phyloP scores from a whole-genome alignment of 805 yeast genomes.

The Schizosaccharomyces octosporus region DNA sequence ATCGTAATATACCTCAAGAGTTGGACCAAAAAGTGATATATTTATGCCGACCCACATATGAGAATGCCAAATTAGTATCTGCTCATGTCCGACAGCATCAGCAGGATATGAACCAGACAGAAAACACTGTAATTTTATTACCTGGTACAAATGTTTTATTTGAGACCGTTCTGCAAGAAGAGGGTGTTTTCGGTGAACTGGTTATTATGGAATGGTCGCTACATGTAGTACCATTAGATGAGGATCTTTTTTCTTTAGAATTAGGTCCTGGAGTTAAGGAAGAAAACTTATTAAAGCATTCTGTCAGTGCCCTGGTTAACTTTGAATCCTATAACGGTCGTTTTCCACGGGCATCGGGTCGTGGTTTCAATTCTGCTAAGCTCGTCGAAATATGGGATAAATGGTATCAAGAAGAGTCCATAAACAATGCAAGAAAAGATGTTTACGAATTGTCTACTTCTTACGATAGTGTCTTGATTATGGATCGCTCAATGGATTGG shows the following conservation, averaged over 20 bases:
- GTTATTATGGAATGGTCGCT: slow-evolving; percentile 20
- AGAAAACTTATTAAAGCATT: slow-evolving; percentile 17
- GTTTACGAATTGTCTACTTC: background rate
- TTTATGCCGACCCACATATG: slow-evolving; percentile 9
- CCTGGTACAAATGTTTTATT: slow-evolving; percentile 12
- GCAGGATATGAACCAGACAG: slow-evolving; percentile 1
- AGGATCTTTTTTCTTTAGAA: slow-evolving; percentile 22
- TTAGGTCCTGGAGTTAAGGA: slow-evolving; percentile 14
- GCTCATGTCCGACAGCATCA: background rate
- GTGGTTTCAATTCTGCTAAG: background rate
- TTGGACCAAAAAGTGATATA: slow-evolving; percentile 9
- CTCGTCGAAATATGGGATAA: background rate
- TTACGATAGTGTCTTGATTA: slow-evolving; percentile 36
- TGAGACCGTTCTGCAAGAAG: slow-evolving; percentile 13
- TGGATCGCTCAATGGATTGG: slow-evolving; percentile 59
- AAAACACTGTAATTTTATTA: slow-evolving; percentile 10
- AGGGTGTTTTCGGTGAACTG: slow-evolving; percentile 21
- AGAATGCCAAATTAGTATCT: slow-evolving; percentile 4
- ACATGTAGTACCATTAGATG: slow-evolving; percentile 19
- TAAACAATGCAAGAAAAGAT: background rate
- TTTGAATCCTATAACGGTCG: background rate
- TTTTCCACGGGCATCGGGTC: background rate
- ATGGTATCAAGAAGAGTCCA: background rate
- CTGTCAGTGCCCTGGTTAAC: background rate
- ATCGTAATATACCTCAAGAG: slow-evolving; percentile 8